Base-by-base conservation (phyloP, 345 rosid genomes). In the Pugionium dolabratum region DNA sequence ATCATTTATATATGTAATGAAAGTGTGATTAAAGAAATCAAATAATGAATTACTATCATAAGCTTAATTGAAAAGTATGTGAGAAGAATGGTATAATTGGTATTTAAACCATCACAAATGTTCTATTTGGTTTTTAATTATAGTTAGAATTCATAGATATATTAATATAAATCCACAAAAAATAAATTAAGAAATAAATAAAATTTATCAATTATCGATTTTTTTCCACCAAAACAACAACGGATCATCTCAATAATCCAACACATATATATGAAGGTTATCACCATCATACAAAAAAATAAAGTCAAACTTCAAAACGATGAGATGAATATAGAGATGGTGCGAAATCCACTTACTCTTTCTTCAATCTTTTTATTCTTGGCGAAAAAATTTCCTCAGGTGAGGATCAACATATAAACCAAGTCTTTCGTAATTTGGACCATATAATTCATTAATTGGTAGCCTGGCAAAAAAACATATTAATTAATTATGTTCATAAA, bases 351-450 rank as follows among this genome's bases (percentile, higher is more conserved):
- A 18, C 18, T 18, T 18, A 18, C 18, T 18, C 0, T 18, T 18
- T 18, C 18, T 18, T 0, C 0, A 0, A 18, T 7, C 2, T 7
- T 44, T 4, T 37, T 36, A 36, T 35, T 2, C 2, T 35, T 36
- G 60, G 25, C 10, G 1, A 31, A 1, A 2, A 4, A 42, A 43
- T 4, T 2, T 35, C 28, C 74, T 69, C 59, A 69, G 11, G 47
- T 60, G 53, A 1, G 74, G 74, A 28, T 61, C 74, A 4, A 45
- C 10, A 7, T 46, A 4, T 36, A 70, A 18, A 29, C 74, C 62
- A 6, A 70, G 56, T 27, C 48, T 44, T 36, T 53, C 55, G 36
- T 61, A 62, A 2, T 6, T 6, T 9, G 41, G 55, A 62, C 4
- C 35, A 54, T 70, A 70, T 2, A 62, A 0, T 6, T 0, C 2